These are phyloP conservation scores for Neurospora sp. DNA, from an alignment of 495 filamentous ascomycete genomes.

Conservation along the genomic window DNA sequence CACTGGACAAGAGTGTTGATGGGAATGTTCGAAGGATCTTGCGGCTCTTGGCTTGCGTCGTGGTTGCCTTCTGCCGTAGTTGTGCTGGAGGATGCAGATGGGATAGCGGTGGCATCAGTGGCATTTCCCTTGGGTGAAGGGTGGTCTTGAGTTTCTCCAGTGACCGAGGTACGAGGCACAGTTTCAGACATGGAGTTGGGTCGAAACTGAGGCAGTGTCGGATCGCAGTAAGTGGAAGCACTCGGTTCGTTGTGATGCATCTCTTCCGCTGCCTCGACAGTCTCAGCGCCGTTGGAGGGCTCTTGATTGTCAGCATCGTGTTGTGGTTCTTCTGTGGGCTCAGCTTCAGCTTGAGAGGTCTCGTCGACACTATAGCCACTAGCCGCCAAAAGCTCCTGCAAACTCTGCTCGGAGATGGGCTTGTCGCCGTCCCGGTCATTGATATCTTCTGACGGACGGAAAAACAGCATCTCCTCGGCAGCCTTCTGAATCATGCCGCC, in stretches of 20 bases:
- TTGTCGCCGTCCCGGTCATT: conserved; percentile 7
- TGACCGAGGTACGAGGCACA: conserved; percentile 7
- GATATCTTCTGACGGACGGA: neutral
- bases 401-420: conserved; percentile 21
- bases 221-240: conserved; percentile 38
- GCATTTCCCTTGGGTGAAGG: neutral
- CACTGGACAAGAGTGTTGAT: conserved; percentile 34
- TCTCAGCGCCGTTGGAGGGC: neutral
- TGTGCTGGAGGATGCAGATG: neutral
- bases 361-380: conserved; percentile 39
- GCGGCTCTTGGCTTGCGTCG: neutral
- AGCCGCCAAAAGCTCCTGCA: conserved; percentile 39
- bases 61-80: neutral
- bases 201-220: conserved; percentile 62
- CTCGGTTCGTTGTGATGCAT: neutral
- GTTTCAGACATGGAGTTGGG: conserved; percentile 12
- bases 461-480: neutral
- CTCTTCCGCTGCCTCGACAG: conserved; percentile 11
- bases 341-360: neutral
- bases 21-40: conserved; percentile 7
- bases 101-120: neutral
- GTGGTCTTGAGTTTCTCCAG: neutral
- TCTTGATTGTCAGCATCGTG: conserved; percentile 4
- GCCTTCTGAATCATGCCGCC: neutral
- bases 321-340: neutral